Evolutionary conservation across 1,284 basidiomycete genomes (phyloP).

Genomic region (Tilletia walkeri): DNA sequence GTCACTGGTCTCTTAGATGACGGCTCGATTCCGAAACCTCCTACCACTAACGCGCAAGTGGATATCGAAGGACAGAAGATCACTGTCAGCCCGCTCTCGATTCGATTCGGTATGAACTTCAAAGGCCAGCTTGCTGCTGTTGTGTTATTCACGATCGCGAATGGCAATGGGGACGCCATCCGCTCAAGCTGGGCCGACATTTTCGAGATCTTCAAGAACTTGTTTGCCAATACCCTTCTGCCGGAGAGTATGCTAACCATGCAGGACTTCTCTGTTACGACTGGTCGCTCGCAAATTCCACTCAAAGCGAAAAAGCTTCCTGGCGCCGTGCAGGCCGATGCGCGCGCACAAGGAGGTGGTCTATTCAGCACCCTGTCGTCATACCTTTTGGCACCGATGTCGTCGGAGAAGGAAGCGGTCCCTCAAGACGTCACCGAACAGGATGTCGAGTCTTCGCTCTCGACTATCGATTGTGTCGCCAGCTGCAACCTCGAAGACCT

Average conservation of each 20-base stretch:
- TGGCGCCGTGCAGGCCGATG: constrained; percentile 79
- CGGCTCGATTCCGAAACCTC: constrained; percentile 22
- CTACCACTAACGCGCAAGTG: constrained; percentile 35
- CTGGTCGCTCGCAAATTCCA: constrained; percentile 28
- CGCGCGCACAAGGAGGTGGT: constrained; percentile 75
- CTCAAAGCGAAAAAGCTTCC: constrained; percentile 61
- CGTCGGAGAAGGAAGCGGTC: constrained; percentile 66
- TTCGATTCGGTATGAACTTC: constrained; percentile 92
- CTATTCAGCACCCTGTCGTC: constrained; percentile 90
- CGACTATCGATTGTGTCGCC: constrained; percentile 89
- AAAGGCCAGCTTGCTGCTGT: constrained; percentile 95
- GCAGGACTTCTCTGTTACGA: constrained; percentile 74
- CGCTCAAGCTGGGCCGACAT: constrained; percentile 86
- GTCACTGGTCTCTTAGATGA: constrained; percentile 45
- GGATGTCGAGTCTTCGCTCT: constrained; percentile 89
- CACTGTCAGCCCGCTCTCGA: constrained; percentile 86
- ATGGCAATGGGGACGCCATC: constrained; percentile 91
- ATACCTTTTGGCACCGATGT: constrained; percentile 92
- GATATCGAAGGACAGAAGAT: constrained; percentile 81
- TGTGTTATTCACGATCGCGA: constrained; percentile 94
- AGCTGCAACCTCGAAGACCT: constrained; percentile 91
- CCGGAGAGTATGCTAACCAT: constrained; percentile 80
- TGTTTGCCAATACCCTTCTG: constrained; percentile 88
- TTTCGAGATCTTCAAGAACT: constrained; percentile 95
- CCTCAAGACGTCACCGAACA: constrained; percentile 72